Base-by-base conservation (phyloP, 2,329 filamentous ascomycete species). In the Xenosphaeropsis pyriputrescens region DNA sequence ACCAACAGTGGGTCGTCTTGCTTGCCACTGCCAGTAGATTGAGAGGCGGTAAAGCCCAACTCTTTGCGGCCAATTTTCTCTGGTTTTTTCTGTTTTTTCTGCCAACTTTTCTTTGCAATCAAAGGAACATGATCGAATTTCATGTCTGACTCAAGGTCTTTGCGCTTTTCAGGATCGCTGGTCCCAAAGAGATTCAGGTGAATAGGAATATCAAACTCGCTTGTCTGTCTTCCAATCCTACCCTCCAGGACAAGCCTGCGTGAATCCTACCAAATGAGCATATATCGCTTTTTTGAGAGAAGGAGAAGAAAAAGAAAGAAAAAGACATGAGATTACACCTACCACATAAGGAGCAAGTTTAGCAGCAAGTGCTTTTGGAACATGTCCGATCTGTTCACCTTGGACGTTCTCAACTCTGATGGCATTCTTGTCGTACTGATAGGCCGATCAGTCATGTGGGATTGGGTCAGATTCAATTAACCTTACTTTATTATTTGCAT, bases 391-490 rank as follows among this genome's bases (percentile, higher is more conserved):
- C 50, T 93, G 85, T 6, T 57, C 55, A 13, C 74, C 70, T 50
- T 81, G 70, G 12, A 88, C 82, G 54, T 91, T 93, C 48, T 82
- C 68, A 1, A 93, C 72, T 5, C 75, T 72, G 40, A 93, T 85
- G 0, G 85, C 85, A 57, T 91, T 91, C 5, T 47, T 44, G 51
- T 91, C 83, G 51, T 80, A 83, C 46, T 63, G 37, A 16, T 6
- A 26, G 3, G 8, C 22, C 22, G 8, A 26, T 26, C 22, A 26
- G 22, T 9, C 22, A 9, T 11, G 4, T 5, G 18, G 8, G 5
- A 5, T 5, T 8, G 8, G 18, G 18, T 19, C 31, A 22, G 12
- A 33, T 29, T 18, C 8, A 39, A 5, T 35, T 32, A 12, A 13
- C 14, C 50, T 36, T 54, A 64, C 64, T 45, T 59, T 63, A 49